These are phyloP conservation scores for Dictyostelium firmibasis DNA, from an alignment of 78 protist genomes.

Conservation along the genomic window DNA sequence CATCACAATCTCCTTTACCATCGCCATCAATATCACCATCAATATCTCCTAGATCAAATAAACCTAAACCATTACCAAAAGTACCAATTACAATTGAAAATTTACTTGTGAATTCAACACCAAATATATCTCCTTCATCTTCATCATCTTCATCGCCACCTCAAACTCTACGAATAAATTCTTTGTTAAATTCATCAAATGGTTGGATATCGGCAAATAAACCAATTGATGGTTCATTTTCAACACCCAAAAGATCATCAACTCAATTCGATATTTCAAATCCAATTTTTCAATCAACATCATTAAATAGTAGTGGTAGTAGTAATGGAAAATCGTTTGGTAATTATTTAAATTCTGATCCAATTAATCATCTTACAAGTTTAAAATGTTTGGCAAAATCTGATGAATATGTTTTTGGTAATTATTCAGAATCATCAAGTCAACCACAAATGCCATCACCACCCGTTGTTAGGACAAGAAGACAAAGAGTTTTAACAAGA, in stretches of 20 bases:
- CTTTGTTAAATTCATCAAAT: not conserved
- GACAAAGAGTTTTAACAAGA: not conserved
- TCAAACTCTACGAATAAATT: not conserved
- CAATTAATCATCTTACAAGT: not conserved
- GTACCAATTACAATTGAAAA: not conserved
- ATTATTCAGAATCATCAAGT: not conserved
- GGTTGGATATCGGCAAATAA: not conserved
- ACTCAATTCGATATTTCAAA: not conserved
- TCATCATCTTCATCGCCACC: not conserved
- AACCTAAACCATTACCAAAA: not conserved
- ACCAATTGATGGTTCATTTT: not conserved
- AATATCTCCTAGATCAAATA: too few species aligned
- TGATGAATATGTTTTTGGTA: not conserved
- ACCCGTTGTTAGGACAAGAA: not conserved
- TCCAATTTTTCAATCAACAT: not conserved
- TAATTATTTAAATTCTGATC: not conserved
- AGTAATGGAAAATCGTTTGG: not conserved
- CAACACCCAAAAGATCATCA: not conserved
- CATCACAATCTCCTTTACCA: too few species aligned
- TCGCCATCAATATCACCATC: too few species aligned
- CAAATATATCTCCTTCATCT: not conserved
- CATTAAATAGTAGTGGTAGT: not conserved
- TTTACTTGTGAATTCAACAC: not conserved
- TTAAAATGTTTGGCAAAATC: not conserved
- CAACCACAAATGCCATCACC: not conserved